Evolutionary conservation across 148 eudicot genomes (phyloP).

Genomic region (Mesembryanthemum crystallinum): DNA sequence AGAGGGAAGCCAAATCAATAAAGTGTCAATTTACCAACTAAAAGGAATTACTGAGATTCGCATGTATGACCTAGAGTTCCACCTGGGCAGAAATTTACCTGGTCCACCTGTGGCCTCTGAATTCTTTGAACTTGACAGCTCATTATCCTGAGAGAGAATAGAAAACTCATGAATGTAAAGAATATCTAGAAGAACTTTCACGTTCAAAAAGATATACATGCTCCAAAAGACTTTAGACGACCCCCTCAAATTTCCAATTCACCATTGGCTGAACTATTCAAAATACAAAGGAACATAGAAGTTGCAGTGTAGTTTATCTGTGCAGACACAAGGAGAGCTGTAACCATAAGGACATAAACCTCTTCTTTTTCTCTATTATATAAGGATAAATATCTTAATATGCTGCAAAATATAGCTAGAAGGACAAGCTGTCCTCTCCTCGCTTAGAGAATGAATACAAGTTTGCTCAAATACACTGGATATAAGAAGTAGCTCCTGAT

Average conservation of each 20-base stretch:
- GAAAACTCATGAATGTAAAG: conserved; percentile 1
- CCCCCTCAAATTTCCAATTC: too few relatives aligned
- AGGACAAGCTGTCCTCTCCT: too few relatives aligned
- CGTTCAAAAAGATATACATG: not conserved
- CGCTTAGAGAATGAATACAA: too few relatives aligned
- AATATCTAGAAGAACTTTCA: conserved; percentile 2
- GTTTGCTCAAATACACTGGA: too few relatives aligned
- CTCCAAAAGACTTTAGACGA: too few relatives aligned
- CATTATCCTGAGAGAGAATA: conserved; percentile 42
- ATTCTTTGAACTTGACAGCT: conserved; percentile 52
- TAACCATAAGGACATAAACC: too few relatives aligned
- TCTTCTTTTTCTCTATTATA: too few relatives aligned
- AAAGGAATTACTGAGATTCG: not conserved
- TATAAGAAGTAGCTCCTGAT: too few relatives aligned
- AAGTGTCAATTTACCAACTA: not conserved
- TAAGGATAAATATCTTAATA: too few relatives aligned
- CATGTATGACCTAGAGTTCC: not conserved
- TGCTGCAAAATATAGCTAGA: too few relatives aligned
- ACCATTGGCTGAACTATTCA: not conserved
- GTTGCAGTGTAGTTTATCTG: not conserved
- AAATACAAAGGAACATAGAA: not conserved
- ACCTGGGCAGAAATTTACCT: conserved; percentile 46
- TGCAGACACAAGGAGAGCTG: not conserved
- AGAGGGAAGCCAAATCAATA: not conserved
- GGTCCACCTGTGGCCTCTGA: conserved; percentile 54